Conservation (phyloP, 2,329 filamentous ascomycete genomes). For the Pezicula rhizophila region DNA sequence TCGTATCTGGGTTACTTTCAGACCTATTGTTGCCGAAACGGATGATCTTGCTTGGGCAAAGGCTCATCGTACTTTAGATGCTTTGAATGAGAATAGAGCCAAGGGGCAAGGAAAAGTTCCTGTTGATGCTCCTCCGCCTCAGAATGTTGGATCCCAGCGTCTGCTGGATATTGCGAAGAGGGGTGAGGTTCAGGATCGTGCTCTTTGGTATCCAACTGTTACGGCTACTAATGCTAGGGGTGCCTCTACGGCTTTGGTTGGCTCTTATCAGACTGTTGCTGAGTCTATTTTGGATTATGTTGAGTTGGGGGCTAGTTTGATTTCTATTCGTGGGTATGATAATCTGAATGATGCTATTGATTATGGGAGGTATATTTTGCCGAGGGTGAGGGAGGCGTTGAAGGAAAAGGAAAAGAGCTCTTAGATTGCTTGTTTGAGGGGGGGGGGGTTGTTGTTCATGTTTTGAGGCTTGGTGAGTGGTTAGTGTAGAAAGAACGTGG, state of each 20-base stretch:
- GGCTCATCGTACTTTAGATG: slow-evolving; percentile 49
- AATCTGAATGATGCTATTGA: slow-evolving; percentile 55
- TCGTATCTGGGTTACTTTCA: slow-evolving; percentile 59
- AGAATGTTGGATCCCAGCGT: slow-evolving; percentile 54
- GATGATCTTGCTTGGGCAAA: slow-evolving; percentile 58
- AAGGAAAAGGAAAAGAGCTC: slow-evolving; percentile 8
- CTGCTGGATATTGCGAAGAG: slow-evolving; percentile 50
- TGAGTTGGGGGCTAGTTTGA: slow-evolving; percentile 48
- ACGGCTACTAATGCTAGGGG: slow-evolving; percentile 54
- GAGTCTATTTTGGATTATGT: slow-evolving; percentile 53
- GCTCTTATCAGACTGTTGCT: slow-evolving; percentile 44
- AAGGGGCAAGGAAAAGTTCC: slow-evolving; percentile 28
- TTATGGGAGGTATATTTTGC: slow-evolving; percentile 51
- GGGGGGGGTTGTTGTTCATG: no score
- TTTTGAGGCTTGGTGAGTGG: no score
- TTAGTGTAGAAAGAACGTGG: no score
- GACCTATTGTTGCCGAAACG: slow-evolving; percentile 54
- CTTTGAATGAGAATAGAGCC: slow-evolving; percentile 37
- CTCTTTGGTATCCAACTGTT: slow-evolving; percentile 58
- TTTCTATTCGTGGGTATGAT: slow-evolving; percentile 56
- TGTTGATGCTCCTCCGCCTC: slow-evolving; percentile 40
- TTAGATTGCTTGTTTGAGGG: no score
- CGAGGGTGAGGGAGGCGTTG: slow-evolving; percentile 37
- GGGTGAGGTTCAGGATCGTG: slow-evolving; percentile 53
- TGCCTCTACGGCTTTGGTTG: slow-evolving; percentile 53